Evolutionary conservation across 2,329 filamentous ascomycete species (phyloP), one percentile per base, ranked within the genome.

Genomic region (Arthroderma uncinatum): DNA sequence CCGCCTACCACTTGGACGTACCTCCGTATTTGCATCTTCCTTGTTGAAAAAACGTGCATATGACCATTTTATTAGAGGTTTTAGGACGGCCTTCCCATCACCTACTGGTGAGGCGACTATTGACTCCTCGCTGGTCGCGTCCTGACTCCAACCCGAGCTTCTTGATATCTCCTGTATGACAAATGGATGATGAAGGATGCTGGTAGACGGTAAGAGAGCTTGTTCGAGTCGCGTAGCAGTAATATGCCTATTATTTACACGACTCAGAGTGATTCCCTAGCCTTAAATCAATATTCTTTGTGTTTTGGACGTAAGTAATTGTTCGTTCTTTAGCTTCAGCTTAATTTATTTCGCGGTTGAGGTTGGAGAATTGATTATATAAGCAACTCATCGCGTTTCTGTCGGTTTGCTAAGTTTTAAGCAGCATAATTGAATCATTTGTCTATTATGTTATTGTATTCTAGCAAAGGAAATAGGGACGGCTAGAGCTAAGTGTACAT

Each of bases 1-100:
- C 12, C 21, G 9, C 12, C 4, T 14, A 10, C 19, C 19, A 47
- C 37, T 52, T 42, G 55, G 14, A 53, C 76, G 62, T 74, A 84
- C 83, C 75, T 71, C 84, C 84, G 67, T 79, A 82, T 65, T 74
- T 81, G 74, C 85, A 89, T 61, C 76, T 76, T 44, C 84, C 84
- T 67, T 83, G 78, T 67, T 79, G 78, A 65, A 77, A 89, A 68
- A 81, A 88, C 61, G 71, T 78, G 74, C 85, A 89, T 57, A 85
- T 64, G 10, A 66, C 67, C 74, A 76, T 76, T 16, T 55, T 68
- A 2, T 7, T 19, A 34, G 12, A 10, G n/a, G 6, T 16, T 12
- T 19, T 2, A 2, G 25, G n/a, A 12, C 7, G 25, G n/a, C 25
- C 47, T 21, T 47, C 47, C 47, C 25, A 50, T 12, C 12, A 10